Evolutionary conservation across 345 rosid species (phyloP).

Genomic region (Hibiscus tridactylites): DNA sequence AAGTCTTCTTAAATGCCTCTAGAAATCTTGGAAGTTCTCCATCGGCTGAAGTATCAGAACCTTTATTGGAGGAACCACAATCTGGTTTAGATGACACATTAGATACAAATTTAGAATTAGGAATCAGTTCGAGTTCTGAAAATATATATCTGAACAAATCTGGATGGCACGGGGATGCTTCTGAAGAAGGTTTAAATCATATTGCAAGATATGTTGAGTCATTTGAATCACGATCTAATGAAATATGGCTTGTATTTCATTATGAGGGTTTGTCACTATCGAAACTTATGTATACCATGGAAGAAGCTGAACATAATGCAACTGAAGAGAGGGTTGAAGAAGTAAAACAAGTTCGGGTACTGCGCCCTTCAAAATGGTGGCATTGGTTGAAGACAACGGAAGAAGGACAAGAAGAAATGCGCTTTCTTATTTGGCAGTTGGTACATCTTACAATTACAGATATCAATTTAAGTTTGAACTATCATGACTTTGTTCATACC

Average conservation of each 20-base stretch:
- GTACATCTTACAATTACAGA: slow-evolving; percentile 28
- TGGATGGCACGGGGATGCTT: slow-evolving; percentile 19
- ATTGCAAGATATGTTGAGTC: slow-evolving; percentile 90
- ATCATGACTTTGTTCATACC: neutral
- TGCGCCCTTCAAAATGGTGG: slow-evolving; percentile 95
- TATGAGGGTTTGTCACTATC: slow-evolving; percentile 87
- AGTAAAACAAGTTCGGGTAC: slow-evolving; percentile 44
- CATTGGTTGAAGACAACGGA: slow-evolving; percentile 84
- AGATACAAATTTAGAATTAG: slow-evolving; percentile 22
- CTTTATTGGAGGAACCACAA: slow-evolving; percentile 28
- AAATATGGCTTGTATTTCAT: slow-evolving; percentile 86
- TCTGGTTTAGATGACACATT: slow-evolving; percentile 17
- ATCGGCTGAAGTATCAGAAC: slow-evolving; percentile 23
- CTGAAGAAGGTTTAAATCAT: slow-evolving; percentile 75
- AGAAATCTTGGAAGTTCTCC: slow-evolving; percentile 34
- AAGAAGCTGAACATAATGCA: slow-evolving; percentile 39
- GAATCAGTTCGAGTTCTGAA: slow-evolving; percentile 23
- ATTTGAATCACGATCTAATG: slow-evolving; percentile 83
- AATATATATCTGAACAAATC: slow-evolving; percentile 21
- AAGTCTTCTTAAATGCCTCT: slow-evolving; percentile 67
- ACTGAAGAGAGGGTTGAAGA: slow-evolving; percentile 41
- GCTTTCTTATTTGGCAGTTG: slow-evolving; percentile 74
- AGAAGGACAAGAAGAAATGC: slow-evolving; percentile 82
- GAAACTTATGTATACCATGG: slow-evolving; percentile 68
- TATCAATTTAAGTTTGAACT: slow-evolving; percentile 1